Conservation (phyloP, 495 filamentous ascomycete genomes). For the Penicillium goetzii region DNA sequence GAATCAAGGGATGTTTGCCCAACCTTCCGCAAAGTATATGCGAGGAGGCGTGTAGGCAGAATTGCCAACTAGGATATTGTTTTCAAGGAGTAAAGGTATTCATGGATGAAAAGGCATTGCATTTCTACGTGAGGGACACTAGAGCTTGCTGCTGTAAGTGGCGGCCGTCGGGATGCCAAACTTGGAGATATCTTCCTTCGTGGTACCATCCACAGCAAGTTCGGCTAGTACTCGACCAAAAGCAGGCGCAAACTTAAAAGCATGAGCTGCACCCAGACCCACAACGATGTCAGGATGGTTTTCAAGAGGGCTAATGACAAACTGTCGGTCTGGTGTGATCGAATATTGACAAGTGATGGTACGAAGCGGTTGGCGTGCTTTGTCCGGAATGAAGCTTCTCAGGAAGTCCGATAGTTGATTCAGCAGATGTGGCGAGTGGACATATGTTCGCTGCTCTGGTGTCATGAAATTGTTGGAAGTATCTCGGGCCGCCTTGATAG, state of each 20-base stretch:
- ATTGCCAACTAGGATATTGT: neutral
- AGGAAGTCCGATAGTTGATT: constrained; percentile 29
- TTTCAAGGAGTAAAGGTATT: neutral
- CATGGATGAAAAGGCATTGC: neutral
- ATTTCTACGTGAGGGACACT: neutral
- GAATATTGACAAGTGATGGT: constrained; percentile 37
- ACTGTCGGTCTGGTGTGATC: constrained; percentile 35
- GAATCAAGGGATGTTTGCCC: neutral
- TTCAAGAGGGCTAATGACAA: constrained; percentile 34
- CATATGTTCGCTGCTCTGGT: constrained; percentile 35
- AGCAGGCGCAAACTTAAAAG: constrained; percentile 38
- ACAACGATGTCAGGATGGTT: constrained; percentile 33
- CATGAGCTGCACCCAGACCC: constrained; percentile 36
- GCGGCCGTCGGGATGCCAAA: constrained; percentile 22
- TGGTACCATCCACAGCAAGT: constrained; percentile 35
- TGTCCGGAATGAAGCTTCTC: constrained; percentile 29
- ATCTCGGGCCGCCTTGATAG: constrained; percentile 38
- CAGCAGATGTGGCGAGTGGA: constrained; percentile 29
- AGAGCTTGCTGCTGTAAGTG: constrained; percentile 19
- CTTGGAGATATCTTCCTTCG: constrained; percentile 35
- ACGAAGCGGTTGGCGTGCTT: constrained; percentile 30
- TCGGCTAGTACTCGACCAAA: constrained; percentile 37
- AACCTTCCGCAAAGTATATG: neutral
- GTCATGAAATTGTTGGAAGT: constrained; percentile 35
- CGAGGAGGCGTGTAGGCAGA: neutral